Conservation (phyloP, 352 stramenopile genomes). For the Phytophthora litchii region DNA sequence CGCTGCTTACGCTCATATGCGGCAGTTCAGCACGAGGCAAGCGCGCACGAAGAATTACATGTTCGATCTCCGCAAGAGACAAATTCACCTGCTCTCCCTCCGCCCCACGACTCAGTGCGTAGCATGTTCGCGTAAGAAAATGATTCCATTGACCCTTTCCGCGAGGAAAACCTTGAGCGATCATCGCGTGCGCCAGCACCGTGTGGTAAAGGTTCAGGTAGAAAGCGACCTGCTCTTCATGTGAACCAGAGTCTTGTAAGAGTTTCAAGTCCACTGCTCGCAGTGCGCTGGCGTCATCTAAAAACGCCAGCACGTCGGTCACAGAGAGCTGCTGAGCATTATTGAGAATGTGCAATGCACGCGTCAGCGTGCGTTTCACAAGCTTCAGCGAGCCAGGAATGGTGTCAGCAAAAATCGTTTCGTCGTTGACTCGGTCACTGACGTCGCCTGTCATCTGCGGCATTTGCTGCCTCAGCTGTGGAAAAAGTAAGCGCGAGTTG, state of each 20-base stretch:
- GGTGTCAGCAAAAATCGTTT: conserved; percentile 13
- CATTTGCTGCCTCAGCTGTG: conserved; percentile 23
- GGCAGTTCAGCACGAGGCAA: conserved; percentile 56
- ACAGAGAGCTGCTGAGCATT: conserved; percentile 46
- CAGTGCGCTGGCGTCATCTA: conserved; percentile 68
- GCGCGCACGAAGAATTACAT: conserved; percentile 66
- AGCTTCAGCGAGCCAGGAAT: conserved; percentile 26
- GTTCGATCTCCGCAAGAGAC: conserved; percentile 82
- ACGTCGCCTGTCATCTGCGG: not conserved
- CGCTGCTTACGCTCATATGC: conserved; percentile 39
- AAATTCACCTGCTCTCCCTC: conserved; percentile 47
- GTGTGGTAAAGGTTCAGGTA: conserved; percentile 85
- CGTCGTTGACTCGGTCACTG: not conserved
- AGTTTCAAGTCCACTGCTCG: conserved; percentile 57
- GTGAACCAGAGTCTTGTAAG: conserved; percentile 43
- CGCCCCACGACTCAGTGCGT: conserved; percentile 47
- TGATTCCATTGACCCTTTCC: conserved; percentile 59
- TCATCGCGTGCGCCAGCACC: conserved; percentile 80
- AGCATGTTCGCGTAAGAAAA: conserved; percentile 70
- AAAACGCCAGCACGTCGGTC: conserved; percentile 64
- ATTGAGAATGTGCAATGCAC: conserved; percentile 47
- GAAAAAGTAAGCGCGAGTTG: conserved; percentile 71
- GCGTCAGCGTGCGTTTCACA: conserved; percentile 35
- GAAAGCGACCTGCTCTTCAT: conserved; percentile 76
- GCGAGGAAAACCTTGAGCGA: conserved; percentile 65